Evolutionary conservation across 306 rosid genomes (phyloP), one percentile per base, ranked within the genome.

Genomic region (Begonia peltatifolia): DNA sequence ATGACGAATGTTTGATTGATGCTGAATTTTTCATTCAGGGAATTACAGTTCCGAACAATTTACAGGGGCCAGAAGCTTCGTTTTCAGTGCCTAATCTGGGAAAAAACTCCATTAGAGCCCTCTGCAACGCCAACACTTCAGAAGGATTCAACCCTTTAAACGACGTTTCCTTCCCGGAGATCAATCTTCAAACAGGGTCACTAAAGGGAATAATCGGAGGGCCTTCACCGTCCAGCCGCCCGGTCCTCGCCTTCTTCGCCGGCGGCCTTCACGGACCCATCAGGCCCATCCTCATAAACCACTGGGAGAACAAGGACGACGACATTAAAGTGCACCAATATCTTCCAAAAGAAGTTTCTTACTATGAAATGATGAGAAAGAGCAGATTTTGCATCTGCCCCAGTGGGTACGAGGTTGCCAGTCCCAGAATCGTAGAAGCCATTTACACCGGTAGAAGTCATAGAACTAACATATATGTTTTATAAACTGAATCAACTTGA

Each of bases 341-440:
- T 76, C 92, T 90, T 54, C 92, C 92, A 5, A 77, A 77, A 62
- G 82, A 84, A 2, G 70, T 76, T 6, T 75, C 82, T 2, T 90
- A 90, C 71, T 76, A 76, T 11, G 81, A 54, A 20, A 83, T 83
- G 95, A 43, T 90, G 66, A 73, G 82, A 48, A 76, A 77, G 58
- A 90, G 94, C 65, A 90, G 60, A 71, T 90, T 57, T 48, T 86
- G 99, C 46, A 73, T 90, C 1, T 90, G 99, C 57, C 99, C 95
- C 0, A 90, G 95, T 54, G 97, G 97, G 43, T 80, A 83, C 10
- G 95, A 90, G 57, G 95, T 90, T 8, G 94, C 97, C 2, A 90
- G 95, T 36, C 92, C 97, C 0, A 80, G 92, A 49, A 63, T 89
- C 11, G 94, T 82, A 2, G 97, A 89, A 72, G 97, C 97, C 17